Base-by-base conservation (phyloP, 148 eudicot genomes). In the Chenopodium quinoa region DNA sequence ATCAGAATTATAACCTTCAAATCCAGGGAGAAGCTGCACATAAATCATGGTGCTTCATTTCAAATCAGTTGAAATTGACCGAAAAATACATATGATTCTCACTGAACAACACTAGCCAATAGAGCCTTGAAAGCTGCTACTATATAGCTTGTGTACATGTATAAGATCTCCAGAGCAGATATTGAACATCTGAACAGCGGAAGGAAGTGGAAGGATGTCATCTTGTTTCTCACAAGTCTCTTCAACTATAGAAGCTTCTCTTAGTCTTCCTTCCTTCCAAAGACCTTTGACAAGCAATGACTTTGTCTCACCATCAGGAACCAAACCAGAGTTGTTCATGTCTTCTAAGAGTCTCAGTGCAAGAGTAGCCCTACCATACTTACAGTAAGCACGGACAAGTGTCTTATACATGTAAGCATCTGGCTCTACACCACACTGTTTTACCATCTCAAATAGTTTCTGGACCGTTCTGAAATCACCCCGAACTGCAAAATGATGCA, bases 231-330 rank as follows among this genome's bases (percentile, higher is more conserved):
- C 89, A 83, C 87, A 88, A 56, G 79, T 88, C 79, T 91, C 94
- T 88, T 96, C 97, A 16, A 92, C 92, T 19, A 81, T 70, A 63
- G 95, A 93, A 37, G 97, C 97, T 88, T 96, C 99, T 76, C 92
- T 87, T 3, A 93, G 87, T 84, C 90, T 92, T n/a, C 97, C 92
- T 87, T 92, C 97, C 78, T 89, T 91, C 99, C 97, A 96, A 11
- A 96, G 90, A 81, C 93, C 90, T 85, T 85, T 96, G 80, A 91
- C 98, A 8, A 96, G 95, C 87, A 90, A 80, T 9, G 89, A 81
- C 84, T 91, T 96, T 66, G 98, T 96, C 5, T 83, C 80, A 82
- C 68, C 74, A 83, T 93, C 99, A 73, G 87, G 95, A 64, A 76
- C 71, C 77, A 96, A 81, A 65, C 81, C 46, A 19, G 89, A 88